Percentiles rank a stretch among this genome's conserved stretches.
Evolutionary conservation across 805 yeast species (phyloP).

Genomic region (Blastobotrys mokoenaii): DNA sequence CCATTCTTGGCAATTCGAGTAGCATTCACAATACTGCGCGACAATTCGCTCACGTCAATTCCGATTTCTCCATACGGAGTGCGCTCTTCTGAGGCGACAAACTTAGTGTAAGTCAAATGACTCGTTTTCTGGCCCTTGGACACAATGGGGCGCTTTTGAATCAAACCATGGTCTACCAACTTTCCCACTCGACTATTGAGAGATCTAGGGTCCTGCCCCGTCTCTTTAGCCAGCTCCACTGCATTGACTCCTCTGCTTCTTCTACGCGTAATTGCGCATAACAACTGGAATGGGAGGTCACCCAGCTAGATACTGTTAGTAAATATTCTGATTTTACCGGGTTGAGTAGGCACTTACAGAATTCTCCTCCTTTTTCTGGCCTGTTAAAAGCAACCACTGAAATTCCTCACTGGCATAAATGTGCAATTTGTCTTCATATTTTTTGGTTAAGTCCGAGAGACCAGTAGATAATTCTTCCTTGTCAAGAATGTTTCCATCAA

Average conservation of each 20-base stretch:
- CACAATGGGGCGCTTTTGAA: conserved; percentile 28
- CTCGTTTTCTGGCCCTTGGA: conserved; percentile 27
- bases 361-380: conserved; percentile 23
- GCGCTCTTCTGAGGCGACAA: conserved; percentile 23
- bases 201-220: conserved; percentile 36
- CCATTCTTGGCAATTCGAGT: conserved; percentile 27
- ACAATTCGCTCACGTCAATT: conserved; percentile 18
- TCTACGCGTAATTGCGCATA: conserved; percentile 32
- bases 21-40: conserved; percentile 21
- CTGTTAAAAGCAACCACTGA: conserved; percentile 31
- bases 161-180: conserved; percentile 28
- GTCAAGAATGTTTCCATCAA: conserved; percentile 3
- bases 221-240: conserved; percentile 28
- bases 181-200: conserved; percentile 28
- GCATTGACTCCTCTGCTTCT: conserved; percentile 31
- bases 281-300: conserved; percentile 30
- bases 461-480: conserved; percentile 10
- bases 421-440: conserved; percentile 11
- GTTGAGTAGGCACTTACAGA: conserved; percentile 7
- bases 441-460: conserved; percentile 6
- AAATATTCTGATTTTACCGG: neutral
- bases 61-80: conserved; percentile 6
- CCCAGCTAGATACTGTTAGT: conserved; percentile 20
- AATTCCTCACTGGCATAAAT: conserved; percentile 25
- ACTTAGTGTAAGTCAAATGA: conserved; percentile 26